phyloP scores from a whole-genome alignment of 768 basidiomycete genomes.

The Myochromella boudieri region DNA sequence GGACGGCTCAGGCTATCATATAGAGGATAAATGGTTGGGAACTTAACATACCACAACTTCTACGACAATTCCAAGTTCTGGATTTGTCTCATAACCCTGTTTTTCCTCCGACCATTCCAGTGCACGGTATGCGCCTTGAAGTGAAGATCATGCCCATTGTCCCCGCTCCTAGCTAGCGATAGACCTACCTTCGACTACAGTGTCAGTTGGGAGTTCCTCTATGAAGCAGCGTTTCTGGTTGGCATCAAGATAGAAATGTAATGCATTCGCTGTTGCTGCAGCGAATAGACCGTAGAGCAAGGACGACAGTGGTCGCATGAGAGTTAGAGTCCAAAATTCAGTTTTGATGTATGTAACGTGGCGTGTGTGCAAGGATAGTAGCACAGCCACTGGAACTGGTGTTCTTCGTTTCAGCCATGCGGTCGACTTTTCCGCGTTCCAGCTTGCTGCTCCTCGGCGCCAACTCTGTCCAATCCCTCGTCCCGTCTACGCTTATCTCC shows the following conservation, averaged over 20 bases:
- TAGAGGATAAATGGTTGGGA: neutral
- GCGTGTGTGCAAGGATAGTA: neutral
- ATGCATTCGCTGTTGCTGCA: conserved; percentile 57
- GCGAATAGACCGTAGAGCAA: conserved; percentile 39
- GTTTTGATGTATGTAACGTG: neutral
- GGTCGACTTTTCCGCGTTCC: conserved; percentile 61
- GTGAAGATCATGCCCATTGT: neutral
- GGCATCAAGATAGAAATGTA: conserved; percentile 97
- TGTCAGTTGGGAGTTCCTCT: conserved; percentile 93
- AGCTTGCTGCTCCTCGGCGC: conserved; percentile 61
- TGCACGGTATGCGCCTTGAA: conserved; percentile 85
- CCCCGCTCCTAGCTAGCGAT: neutral
- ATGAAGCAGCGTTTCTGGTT: conserved; percentile 94
- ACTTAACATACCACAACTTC: conserved; percentile 79
- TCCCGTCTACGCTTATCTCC: conserved; percentile 70
- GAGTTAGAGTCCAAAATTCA: neutral
- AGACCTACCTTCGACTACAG: conserved; percentile 84
- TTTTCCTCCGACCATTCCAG: conserved; percentile 83
- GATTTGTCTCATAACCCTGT: conserved; percentile 68
- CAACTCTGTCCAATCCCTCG: conserved; percentile 62
- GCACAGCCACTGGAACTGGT: neutral
- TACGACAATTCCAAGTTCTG: conserved; percentile 84
- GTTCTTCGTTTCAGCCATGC: no score
- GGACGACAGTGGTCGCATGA: conserved; percentile 28
- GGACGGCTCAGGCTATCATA: neutral